Conservation (phyloP, 495 filamentous ascomycete genomes). For the Thermochaetoides thermophila region DNA sequence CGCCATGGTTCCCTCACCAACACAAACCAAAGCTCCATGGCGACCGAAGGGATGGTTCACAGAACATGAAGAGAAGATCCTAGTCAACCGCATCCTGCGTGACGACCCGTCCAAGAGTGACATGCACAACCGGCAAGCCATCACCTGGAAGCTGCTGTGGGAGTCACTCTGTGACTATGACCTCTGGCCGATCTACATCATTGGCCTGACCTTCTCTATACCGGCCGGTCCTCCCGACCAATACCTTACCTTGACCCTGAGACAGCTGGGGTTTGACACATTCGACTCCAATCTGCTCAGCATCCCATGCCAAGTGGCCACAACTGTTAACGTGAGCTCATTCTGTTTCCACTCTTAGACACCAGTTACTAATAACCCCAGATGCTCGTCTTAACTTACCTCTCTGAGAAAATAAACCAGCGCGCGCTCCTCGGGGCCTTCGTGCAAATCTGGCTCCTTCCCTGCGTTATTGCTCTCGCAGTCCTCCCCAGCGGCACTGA, state of each 20-base stretch:
- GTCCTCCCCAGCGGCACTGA: slow-evolving; percentile 16
- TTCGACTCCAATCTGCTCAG: slow-evolving; percentile 40
- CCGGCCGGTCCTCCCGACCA: slow-evolving; percentile 27
- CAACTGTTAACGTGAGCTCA: slow-evolving; percentile 27
- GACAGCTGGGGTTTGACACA: slow-evolving; percentile 32
- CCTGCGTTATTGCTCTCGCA: slow-evolving; percentile 36
- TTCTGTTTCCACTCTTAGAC: no score
- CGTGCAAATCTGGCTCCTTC: slow-evolving; percentile 42
- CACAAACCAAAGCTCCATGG: slow-evolving; percentile 37
- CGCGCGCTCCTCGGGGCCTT: slow-evolving; percentile 34
- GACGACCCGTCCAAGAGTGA: slow-evolving; percentile 50
- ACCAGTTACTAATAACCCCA: no score
- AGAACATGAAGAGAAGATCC: slow-evolving; percentile 40
- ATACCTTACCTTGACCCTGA: slow-evolving; percentile 36
- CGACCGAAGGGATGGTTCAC: slow-evolving; percentile 44
- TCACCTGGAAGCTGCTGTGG: slow-evolving; percentile 31
- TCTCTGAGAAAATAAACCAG: slow-evolving; percentile 39
- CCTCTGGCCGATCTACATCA: slow-evolving; percentile 44
- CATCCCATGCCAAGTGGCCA: slow-evolving; percentile 31
- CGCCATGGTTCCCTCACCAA: slow-evolving; percentile 2
- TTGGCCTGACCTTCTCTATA: slow-evolving; percentile 36
- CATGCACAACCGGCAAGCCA: slow-evolving; percentile 43
- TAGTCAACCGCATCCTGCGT: slow-evolving; percentile 46
- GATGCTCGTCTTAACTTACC: slow-evolving; percentile 34
- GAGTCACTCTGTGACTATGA: slow-evolving; percentile 36